phyloP scores from a whole-genome alignment of 2,329 filamentous ascomycete species.

The Ceratocystis alfenasii region DNA sequence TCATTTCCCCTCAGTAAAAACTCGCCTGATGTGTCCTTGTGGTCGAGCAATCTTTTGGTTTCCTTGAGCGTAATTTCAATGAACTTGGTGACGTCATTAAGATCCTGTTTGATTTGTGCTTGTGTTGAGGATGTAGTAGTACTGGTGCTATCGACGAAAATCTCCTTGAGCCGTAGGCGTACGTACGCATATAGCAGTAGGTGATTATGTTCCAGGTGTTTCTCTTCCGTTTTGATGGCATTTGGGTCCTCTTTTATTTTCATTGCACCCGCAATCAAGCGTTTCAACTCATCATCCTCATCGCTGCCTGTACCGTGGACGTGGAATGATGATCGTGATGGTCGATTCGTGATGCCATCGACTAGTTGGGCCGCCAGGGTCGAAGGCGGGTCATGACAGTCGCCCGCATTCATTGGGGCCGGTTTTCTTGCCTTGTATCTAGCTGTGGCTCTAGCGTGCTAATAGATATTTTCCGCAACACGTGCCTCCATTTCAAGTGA shows the following conservation, averaged over 20 bases:
- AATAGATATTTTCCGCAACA: not conserved
- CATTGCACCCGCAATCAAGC: constrained; percentile 49
- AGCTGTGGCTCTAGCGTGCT: not conserved
- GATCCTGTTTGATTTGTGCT: constrained; percentile 28
- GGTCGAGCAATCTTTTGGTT: constrained; percentile 55
- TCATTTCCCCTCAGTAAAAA: constrained; percentile 45
- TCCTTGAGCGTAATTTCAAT: constrained; percentile 63
- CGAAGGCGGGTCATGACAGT: constrained; percentile 48
- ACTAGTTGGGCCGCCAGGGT: constrained; percentile 82
- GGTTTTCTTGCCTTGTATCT: not conserved
- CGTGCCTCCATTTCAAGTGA: not conserved
- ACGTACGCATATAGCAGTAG: constrained; percentile 76
- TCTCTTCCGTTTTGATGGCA: constrained; percentile 48
- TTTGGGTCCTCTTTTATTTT: constrained; percentile 40
- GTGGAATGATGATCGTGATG: constrained; percentile 36
- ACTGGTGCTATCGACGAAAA: constrained; percentile 31
- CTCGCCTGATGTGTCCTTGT: constrained; percentile 31
- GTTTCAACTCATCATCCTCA: constrained; percentile 62
- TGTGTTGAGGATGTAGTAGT: not conserved
- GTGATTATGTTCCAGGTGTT: constrained; percentile 65
- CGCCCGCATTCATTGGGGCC: constrained; percentile 4
- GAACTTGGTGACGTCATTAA: constrained; percentile 56
- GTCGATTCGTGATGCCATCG: constrained; percentile 31
- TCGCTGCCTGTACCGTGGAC: constrained; percentile 50
- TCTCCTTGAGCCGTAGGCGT: constrained; percentile 61